Evolutionary conservation across 2,329 filamentous ascomycete species (phyloP).

Genomic region (Calonectria pseudoreteaudii): DNA sequence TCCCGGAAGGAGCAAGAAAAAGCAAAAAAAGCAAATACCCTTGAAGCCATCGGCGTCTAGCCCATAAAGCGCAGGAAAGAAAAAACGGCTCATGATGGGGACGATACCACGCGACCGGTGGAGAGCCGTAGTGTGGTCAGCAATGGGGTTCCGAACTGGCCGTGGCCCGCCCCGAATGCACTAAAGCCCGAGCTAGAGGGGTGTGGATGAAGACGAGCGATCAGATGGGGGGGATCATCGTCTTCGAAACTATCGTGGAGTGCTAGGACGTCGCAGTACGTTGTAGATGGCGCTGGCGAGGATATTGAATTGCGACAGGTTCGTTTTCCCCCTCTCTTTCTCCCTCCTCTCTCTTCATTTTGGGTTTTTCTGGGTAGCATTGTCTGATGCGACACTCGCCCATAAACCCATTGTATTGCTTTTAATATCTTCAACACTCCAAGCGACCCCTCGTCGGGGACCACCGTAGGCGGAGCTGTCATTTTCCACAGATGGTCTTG

Average conservation of each 20-base stretch:
- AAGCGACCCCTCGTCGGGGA: neutral
- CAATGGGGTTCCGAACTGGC: neutral
- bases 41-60: constrained; percentile 10
- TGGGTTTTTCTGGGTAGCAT: neutral
- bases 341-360: neutral
- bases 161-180: constrained; percentile 4
- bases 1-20: constrained; percentile 2
- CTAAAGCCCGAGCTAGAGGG: neutral
- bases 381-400: neutral
- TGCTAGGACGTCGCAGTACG: constrained; percentile 11
- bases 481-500: neutral
- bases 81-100: constrained; percentile 4
- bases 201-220: constrained; percentile 3
- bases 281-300: constrained; percentile 1
- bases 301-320: neutral
- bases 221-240: constrained; percentile 16
- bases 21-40: neutral
- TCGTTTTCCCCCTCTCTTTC: neutral
- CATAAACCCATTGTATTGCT: neutral
- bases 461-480: constrained; percentile 3
- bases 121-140: neutral
- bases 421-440: constrained; percentile 14
- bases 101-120: constrained; percentile 9
- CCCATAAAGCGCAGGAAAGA: neutral
- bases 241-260: constrained; percentile 20